Base-by-base conservation (phyloP, 225 moss, liverwort and hornwort genomes). In the Lunularia cruciata region DNA sequence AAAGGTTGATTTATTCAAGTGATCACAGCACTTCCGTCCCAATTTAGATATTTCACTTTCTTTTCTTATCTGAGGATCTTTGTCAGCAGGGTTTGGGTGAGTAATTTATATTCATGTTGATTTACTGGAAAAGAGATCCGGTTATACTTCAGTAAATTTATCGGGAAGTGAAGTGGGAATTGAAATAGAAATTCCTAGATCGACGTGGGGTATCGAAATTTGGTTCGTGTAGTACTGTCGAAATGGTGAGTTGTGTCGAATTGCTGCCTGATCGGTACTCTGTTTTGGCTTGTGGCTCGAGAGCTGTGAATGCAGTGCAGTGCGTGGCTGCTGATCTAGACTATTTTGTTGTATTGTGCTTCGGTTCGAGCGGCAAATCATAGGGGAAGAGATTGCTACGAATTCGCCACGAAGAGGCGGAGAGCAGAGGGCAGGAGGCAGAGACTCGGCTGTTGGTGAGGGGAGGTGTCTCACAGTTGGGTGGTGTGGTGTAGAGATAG, bases 341-440 rank as follows among this genome's bases (percentile, higher is more conserved):
- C 63, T 45, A 22, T 49, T 43, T 42, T 27, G 42, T 40, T 63
- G 13, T 12, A 16, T 0, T 27, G 7, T 16, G 63, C 40, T 28
- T 26, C 18, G 5, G 43, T 27, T 63, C 25, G 5, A 3, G 57
- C 57, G 63, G 26, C 40, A 27, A 26, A 43, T 15, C 27, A 1
- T 26, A 59, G 61, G 61, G n/a, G n/a, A n/a, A n/a, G 61, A 25
- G 39, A 61, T 26, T 39, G n/a, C n/a, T n/a, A n/a, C n/a, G n/a
- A n/a, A n/a, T n/a, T 39, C 23, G 61, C 25, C 23, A 40, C 39
- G 23, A 61, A 22, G 38, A 22, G n/a, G n/a, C n/a, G n/a, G n/a
- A n/a, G n/a, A n/a, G n/a, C n/a, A n/a, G n/a, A n/a, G n/a, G n/a
- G n/a, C n/a, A n/a, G n/a, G n/a, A n/a, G n/a, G n/a, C n/a, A n/a